Evolutionary conservation across 805 yeast species (phyloP).

Genomic region (Kregervanrija pseudodelftensis): DNA sequence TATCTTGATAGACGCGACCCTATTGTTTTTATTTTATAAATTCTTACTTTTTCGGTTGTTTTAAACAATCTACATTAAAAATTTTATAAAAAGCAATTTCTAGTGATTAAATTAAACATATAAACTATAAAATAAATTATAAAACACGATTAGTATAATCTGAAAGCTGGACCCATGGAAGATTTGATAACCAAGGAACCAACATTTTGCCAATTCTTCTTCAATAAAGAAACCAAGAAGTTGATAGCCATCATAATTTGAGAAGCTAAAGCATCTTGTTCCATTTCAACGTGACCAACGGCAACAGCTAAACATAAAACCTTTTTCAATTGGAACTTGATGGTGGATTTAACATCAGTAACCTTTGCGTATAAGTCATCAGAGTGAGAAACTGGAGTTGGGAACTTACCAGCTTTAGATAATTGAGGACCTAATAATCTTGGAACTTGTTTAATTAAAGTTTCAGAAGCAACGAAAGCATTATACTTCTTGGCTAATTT

Average conservation of each 20-base stretch:
- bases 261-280: conserved; percentile 90
- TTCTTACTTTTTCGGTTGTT: no score
- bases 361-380: conserved; percentile 96
- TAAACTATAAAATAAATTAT: not conserved
- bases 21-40: no score
- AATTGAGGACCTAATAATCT: conserved; percentile 99
- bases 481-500: conserved; percentile 99
- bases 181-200: conserved; percentile 99
- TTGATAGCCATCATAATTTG: conserved; percentile 98
- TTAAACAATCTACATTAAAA: no score
- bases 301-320: conserved; percentile 99
- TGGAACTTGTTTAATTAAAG: conserved; percentile 99
- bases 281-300: conserved; percentile 99
- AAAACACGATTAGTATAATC: conserved; percentile 75
- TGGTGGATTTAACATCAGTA: conserved; percentile 96
- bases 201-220: conserved; percentile 99
- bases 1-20: no score
- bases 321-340: conserved; percentile 99
- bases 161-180: conserved; percentile 99
- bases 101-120: not conserved
- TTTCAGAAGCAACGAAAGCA: conserved; percentile 99
- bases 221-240: conserved; percentile 97
- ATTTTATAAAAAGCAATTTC: no score
- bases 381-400: conserved; percentile 99
- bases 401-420: conserved; percentile 99